phyloP scores from a whole-genome alignment of 192 early-diverging fungal species.

The Mortierella alpina region DNA sequence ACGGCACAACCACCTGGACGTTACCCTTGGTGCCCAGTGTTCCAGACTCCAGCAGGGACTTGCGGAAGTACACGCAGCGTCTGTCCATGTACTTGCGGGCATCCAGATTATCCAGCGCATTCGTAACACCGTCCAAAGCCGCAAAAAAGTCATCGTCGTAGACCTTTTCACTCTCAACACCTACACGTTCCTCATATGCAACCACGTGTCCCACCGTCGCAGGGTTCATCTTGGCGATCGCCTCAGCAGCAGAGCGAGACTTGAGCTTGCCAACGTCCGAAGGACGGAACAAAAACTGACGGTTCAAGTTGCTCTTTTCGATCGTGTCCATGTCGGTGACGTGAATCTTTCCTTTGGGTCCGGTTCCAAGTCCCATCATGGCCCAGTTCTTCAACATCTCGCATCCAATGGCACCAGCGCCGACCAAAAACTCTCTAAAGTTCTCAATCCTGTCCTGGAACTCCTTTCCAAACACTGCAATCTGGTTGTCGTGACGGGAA shows the following conservation, averaged over 20 bases:
- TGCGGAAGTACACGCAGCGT: slow-evolving; percentile 96
- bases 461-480: slow-evolving; percentile 93
- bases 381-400: slow-evolving; percentile 99
- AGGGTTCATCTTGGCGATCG: slow-evolving; percentile 94
- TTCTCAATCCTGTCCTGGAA: slow-evolving; percentile 92
- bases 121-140: slow-evolving; percentile 90
- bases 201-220: slow-evolving; percentile 74
- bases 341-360: slow-evolving; percentile 82
- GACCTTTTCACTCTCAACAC: slow-evolving; percentile 87
- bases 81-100: slow-evolving; percentile 97
- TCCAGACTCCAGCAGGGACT: slow-evolving; percentile 96
- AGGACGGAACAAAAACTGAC: slow-evolving; percentile 98
- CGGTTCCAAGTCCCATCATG: slow-evolving; percentile 90
- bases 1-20: slow-evolving; percentile 97
- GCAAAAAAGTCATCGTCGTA: slow-evolving; percentile 95
- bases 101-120: slow-evolving; percentile 98
- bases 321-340: slow-evolving; percentile 99
- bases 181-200: slow-evolving; percentile 93
- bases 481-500: slow-evolving; percentile 95
- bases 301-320: slow-evolving; percentile 98
- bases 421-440: slow-evolving; percentile 94
- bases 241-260: slow-evolving; percentile 88
- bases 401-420: slow-evolving; percentile 99
- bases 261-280: slow-evolving; percentile 92
- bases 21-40: slow-evolving; percentile 99